phyloP scores from a whole-genome alignment of 1,284 basidiomycete genomes.

The Ganoderma lingzhi region DNA sequence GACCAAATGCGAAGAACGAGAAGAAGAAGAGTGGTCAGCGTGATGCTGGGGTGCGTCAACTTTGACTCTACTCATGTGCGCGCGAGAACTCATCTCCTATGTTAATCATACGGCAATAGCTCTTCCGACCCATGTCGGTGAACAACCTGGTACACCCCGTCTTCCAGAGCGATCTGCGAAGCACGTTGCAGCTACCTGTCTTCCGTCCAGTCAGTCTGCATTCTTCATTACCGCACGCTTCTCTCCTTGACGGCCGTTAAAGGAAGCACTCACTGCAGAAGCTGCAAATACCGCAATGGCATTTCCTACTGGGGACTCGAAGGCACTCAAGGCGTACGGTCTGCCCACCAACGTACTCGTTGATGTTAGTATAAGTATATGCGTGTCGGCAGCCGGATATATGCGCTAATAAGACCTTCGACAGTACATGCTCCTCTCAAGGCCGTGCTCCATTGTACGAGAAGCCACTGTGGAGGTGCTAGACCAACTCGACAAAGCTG shows the following conservation, averaged over 20 bases:
- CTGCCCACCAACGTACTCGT: slow-evolving; percentile 69
- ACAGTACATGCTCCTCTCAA: slow-evolving; percentile 72
- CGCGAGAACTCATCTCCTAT: not conserved
- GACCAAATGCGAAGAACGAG: slow-evolving; percentile 22
- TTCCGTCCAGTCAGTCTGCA: slow-evolving; percentile 51
- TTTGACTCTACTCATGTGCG: not conserved
- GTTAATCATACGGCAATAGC: slow-evolving; percentile 8
- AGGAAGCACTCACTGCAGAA: slow-evolving; percentile 48
- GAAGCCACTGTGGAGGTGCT: slow-evolving; percentile 63
- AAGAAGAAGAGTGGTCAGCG: slow-evolving; percentile 19
- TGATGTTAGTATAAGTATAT: slow-evolving; percentile 57
- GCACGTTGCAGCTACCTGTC: slow-evolving; percentile 44
- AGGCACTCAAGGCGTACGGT: slow-evolving; percentile 66
- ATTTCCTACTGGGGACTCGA: slow-evolving; percentile 53
- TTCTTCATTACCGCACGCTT: not conserved
- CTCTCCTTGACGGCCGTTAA: slow-evolving; percentile 4
- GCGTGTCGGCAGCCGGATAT: not conserved
- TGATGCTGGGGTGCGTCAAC: slow-evolving; percentile 29
- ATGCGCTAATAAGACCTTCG: not conserved
- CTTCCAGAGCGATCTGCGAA: slow-evolving; percentile 43
- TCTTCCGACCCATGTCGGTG: slow-evolving; percentile 47
- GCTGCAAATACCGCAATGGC: slow-evolving; percentile 51
- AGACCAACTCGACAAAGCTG: slow-evolving; percentile 57
- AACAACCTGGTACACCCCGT: slow-evolving; percentile 44
- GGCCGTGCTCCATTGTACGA: slow-evolving; percentile 73